phyloP scores from a whole-genome alignment of 345 rosid genomes.

The Trapa incisa region DNA sequence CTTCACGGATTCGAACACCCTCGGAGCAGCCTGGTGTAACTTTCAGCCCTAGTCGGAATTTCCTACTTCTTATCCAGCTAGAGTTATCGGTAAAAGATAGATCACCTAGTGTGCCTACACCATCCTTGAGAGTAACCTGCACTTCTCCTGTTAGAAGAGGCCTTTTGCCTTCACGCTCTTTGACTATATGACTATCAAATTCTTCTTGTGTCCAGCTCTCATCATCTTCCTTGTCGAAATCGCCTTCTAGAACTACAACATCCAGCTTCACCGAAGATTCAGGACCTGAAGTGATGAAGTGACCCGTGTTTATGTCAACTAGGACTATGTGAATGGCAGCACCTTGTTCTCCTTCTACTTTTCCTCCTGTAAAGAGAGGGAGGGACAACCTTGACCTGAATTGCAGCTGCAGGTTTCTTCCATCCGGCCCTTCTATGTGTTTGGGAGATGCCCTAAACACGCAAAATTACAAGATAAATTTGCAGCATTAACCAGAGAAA shows the following conservation, averaged over 20 bases:
- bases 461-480: slow-evolving; percentile 5
- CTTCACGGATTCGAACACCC: slow-evolving; percentile 73
- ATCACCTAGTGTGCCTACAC: slow-evolving; percentile 88
- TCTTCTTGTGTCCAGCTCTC: slow-evolving; percentile 76
- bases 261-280: slow-evolving; percentile 69
- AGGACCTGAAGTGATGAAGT: slow-evolving; percentile 56
- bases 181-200: slow-evolving; percentile 76
- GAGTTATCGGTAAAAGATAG: slow-evolving; percentile 89
- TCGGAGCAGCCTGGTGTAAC: slow-evolving; percentile 60
- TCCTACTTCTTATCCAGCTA: slow-evolving; percentile 96
- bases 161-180: slow-evolving; percentile 92
- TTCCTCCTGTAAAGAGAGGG: slow-evolving; percentile 93
- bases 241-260: slow-evolving; percentile 92
- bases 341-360: slow-evolving; percentile 95
- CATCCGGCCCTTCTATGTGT: slow-evolving; percentile 67
- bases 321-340: slow-evolving; percentile 69
- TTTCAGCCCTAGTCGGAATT: slow-evolving; percentile 83
- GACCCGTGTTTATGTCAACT: slow-evolving; percentile 54
- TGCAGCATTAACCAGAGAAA: background rate
- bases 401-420: slow-evolving; percentile 69
- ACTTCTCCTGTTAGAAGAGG: slow-evolving; percentile 84
- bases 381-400: slow-evolving; percentile 78
- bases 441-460: slow-evolving; percentile 68
- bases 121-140: slow-evolving; percentile 77
- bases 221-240: slow-evolving; percentile 76